Conservation (phyloP, 2,329 filamentous ascomycete genomes). For the Claviceps digitariae region DNA sequence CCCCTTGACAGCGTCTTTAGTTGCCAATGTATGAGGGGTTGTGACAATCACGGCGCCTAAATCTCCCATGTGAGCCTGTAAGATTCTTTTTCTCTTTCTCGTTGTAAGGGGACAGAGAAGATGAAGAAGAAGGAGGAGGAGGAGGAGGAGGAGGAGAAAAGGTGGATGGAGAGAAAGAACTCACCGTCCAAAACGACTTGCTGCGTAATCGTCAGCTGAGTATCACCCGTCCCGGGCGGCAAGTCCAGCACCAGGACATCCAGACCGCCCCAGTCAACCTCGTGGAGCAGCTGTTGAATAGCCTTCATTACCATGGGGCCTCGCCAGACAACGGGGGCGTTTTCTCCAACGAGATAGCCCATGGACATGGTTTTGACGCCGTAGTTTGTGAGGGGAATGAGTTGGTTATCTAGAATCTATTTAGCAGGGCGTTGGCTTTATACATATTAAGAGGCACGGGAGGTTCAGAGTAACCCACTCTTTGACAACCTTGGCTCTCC, state of each 20-base stretch:
- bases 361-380: slow-evolving; percentile 98
- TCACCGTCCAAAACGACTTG: slow-evolving; percentile 76
- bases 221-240: slow-evolving; percentile 89
- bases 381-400: slow-evolving; percentile 84
- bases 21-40: slow-evolving; percentile 83
- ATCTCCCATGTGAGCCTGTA: background rate
- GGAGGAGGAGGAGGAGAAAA: background rate
- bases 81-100: background rate
- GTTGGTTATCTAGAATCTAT: slow-evolving; percentile 49
- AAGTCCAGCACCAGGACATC: slow-evolving; percentile 84
- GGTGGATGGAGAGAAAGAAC: slow-evolving; percentile 9
- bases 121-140: too few species aligned
- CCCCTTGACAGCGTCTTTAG: slow-evolving; percentile 84
- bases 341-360: slow-evolving; percentile 75
- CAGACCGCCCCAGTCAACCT: slow-evolving; percentile 84
- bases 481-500: slow-evolving; percentile 64
- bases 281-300: slow-evolving; percentile 84
- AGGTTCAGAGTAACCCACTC: slow-evolving; percentile 37
- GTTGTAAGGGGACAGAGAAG: too few species aligned
- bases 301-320: slow-evolving; percentile 98
- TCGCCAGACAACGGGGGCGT: slow-evolving; percentile 82
- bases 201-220: slow-evolving; percentile 92
- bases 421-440: background rate
- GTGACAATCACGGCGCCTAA: slow-evolving; percentile 72
- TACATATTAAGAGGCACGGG: background rate